Evolutionary conservation across 768 basidiomycete species (phyloP).

Genomic region (Mycena venus): DNA sequence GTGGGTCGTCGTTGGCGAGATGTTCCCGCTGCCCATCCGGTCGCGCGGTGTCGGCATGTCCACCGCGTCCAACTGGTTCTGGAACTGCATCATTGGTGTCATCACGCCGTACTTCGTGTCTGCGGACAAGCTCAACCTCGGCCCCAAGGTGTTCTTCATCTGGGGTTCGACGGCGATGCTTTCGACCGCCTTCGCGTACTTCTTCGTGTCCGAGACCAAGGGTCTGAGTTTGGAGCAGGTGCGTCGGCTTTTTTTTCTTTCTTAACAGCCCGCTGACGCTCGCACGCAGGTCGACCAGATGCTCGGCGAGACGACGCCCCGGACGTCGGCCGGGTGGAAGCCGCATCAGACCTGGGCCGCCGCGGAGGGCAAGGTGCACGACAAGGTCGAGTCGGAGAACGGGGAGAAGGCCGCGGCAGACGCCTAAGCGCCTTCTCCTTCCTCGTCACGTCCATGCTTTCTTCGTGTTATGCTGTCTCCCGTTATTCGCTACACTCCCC

Average conservation of each 20-base stretch:
- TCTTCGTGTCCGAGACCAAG: slow-evolving; percentile 2
- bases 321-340: slow-evolving; percentile 47
- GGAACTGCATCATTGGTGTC: slow-evolving; percentile 16
- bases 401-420: background rate
- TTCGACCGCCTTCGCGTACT: background rate
- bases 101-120: slow-evolving; percentile 13
- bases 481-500: too few relatives aligned
- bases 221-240: background rate
- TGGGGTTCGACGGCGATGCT: slow-evolving; percentile 10
- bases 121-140: background rate
- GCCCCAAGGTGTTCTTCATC: slow-evolving; percentile 15
- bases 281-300: slow-evolving; percentile 64
- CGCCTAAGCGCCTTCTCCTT: too few relatives aligned
- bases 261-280: slow-evolving; percentile 32
- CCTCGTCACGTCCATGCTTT: too few relatives aligned
- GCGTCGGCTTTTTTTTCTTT: slow-evolving; percentile 45
- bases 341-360: slow-evolving; percentile 40
- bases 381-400: background rate
- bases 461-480: too few relatives aligned
- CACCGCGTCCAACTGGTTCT: slow-evolving; percentile 9
- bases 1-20: slow-evolving; percentile 8
- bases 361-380: slow-evolving; percentile 25
- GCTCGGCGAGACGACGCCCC: slow-evolving; percentile 64
- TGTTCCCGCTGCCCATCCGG: slow-evolving; percentile 9
- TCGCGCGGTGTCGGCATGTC: slow-evolving; percentile 1